phyloP scores from a whole-genome alignment of 2,329 filamentous ascomycete species.

The Tolypocladium paradoxum region DNA sequence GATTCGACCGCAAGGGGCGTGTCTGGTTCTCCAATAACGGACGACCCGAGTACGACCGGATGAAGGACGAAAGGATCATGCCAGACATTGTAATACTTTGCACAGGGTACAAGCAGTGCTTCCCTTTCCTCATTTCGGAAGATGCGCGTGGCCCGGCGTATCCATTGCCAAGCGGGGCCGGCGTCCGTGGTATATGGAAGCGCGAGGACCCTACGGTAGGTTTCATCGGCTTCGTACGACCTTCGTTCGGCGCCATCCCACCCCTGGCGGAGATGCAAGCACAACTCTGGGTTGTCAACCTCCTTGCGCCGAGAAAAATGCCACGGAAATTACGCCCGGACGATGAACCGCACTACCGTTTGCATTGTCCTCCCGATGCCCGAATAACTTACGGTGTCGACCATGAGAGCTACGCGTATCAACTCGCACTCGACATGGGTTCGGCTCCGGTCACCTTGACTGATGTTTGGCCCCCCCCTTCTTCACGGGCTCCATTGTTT shows the following conservation, averaged over 20 bases:
- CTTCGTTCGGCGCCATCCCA: conserved; percentile 31
- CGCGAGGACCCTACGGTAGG: conserved; percentile 24
- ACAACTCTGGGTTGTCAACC: conserved; percentile 29
- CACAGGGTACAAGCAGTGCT: conserved; percentile 33
- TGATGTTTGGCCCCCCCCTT: too few species aligned
- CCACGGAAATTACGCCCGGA: conserved; percentile 13
- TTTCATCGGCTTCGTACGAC: conserved; percentile 35
- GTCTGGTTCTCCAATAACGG: conserved; percentile 23
- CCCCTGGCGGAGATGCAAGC: conserved; percentile 34
- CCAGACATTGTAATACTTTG: conserved; percentile 32
- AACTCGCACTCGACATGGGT: conserved; percentile 32
- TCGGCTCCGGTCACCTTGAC: too few species aligned
- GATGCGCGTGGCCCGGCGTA: too few species aligned
- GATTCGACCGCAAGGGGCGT: conserved; percentile 19
- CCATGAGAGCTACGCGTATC: conserved; percentile 35
- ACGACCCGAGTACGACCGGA: conserved; percentile 15
- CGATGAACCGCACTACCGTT: conserved; percentile 27
- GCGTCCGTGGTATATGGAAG: conserved; percentile 40
- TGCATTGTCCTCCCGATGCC: conserved; percentile 16
- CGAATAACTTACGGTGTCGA: conserved; percentile 30
- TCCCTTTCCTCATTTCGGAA: conserved; percentile 28
- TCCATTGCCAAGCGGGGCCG: conserved; percentile 32
- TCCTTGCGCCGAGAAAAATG: conserved; percentile 13
- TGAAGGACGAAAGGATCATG: conserved; percentile 17
- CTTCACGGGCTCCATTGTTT: too few species aligned